phyloP scores from a whole-genome alignment of 768 basidiomycete species.

The Lactarius hatsudake region DNA sequence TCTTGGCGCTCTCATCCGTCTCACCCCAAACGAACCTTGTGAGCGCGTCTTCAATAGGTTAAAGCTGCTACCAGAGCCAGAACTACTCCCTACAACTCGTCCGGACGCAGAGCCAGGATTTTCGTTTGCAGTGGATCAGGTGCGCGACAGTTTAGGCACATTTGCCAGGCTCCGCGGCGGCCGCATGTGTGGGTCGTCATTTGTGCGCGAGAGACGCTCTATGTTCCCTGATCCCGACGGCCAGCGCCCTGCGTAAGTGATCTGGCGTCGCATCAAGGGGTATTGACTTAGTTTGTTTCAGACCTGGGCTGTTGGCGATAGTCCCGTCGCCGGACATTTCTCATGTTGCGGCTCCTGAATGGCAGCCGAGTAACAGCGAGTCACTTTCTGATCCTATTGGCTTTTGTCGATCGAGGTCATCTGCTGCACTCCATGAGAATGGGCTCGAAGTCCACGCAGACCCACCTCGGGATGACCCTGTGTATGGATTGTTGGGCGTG shows the following conservation, averaged over 20 bases:
- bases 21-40: constrained; percentile 77
- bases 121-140: constrained; percentile 75
- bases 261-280: constrained; percentile 9
- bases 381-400: no score
- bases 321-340: constrained; percentile 65
- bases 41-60: constrained; percentile 56
- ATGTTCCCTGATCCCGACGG: constrained; percentile 48
- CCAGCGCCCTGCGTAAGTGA: constrained; percentile 46
- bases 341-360: no score
- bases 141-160: constrained; percentile 81
- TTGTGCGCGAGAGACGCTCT: constrained; percentile 76
- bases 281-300: constrained; percentile 34
- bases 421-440: no score
- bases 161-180: constrained; percentile 86
- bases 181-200: constrained; percentile 78
- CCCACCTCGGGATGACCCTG: no score
- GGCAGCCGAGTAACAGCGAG: no score
- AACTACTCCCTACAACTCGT: constrained; percentile 60
- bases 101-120: constrained; percentile 61
- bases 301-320: constrained; percentile 54
- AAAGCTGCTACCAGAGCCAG: constrained; percentile 60
- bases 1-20: constrained; percentile 76
- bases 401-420: no score
- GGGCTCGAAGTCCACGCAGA: no score
- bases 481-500: no score